phyloP scores from a whole-genome alignment of 2,329 filamentous ascomycete genomes.

The Lasiodiplodia hormozganensis region DNA sequence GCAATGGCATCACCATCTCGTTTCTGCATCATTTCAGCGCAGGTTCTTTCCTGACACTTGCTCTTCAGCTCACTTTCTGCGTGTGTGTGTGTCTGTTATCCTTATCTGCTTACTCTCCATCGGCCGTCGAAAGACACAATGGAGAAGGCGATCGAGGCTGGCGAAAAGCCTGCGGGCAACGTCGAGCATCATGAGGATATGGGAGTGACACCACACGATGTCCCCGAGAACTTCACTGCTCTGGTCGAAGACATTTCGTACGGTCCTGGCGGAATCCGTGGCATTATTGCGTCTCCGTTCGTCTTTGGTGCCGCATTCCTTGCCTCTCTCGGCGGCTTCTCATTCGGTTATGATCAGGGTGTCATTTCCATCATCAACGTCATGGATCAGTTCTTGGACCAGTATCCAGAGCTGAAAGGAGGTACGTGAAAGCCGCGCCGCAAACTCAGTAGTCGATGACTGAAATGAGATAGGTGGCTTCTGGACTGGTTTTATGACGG shows the following conservation, averaged over 20 bases:
- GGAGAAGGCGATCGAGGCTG: neutral
- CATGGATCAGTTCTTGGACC: constrained; percentile 53
- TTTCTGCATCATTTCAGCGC: neutral
- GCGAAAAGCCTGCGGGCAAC: neutral
- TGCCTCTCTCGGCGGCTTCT: constrained; percentile 51
- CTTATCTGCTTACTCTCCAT: neutral
- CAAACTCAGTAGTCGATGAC: neutral
- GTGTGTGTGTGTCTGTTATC: too few species aligned
- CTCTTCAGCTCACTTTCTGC: neutral
- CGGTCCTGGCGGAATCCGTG: constrained; percentile 40
- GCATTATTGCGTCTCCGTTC: constrained; percentile 46
- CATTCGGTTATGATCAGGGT: constrained; percentile 43
- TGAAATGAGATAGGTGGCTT: constrained; percentile 35
- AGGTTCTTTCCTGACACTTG: neutral
- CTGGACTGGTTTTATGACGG: constrained; percentile 51
- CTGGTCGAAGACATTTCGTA: constrained; percentile 34
- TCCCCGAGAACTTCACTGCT: neutral
- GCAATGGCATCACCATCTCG: neutral
- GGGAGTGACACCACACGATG: neutral
- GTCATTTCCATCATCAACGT: constrained; percentile 52
- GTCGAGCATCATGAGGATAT: neutral
- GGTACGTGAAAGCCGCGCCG: neutral
- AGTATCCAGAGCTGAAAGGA: constrained; percentile 44
- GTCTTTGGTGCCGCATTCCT: constrained; percentile 54
- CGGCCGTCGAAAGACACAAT: neutral